Base-by-base conservation (phyloP, 495 filamentous ascomycete genomes). In the Cenococcum geophilum region DNA sequence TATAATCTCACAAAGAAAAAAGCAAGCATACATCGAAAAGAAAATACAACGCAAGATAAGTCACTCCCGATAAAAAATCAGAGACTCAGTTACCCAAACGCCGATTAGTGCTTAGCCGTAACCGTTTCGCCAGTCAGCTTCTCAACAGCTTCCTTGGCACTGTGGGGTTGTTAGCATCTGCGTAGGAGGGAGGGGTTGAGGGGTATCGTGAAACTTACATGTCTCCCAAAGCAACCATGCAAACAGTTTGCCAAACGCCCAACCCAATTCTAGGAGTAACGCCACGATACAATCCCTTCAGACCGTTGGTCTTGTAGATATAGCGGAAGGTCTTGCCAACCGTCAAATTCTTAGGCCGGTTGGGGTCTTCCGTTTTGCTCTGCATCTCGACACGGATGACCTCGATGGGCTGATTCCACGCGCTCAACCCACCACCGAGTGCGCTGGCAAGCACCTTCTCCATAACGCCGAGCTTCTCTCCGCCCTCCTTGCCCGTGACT, bases 321-420 rank as follows among this genome's bases (percentile, higher is more conserved):
- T 98, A 98, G 73, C 79, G 87, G 76, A 90, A 86, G 50, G 93
- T 87, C 77, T 88, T 96, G 60, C 85, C 89, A 55, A 98, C 95
- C 59, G 91, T 97, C 84, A 98, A 82, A 76, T 98, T 98, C 84
- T 95, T 95, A 57, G 93, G 93, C 25, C 93, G 89, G 78, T 97
- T 97, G 56, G 93, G 92, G 70, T 98, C 93, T 59, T 85, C 89
- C 62, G 88, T 97, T 85, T 96, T 97, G 79, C 88, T 92, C 83
- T 98, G 93, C 95, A 98, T 97, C 82, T 98, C 93, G 61, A 98
- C 93, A 67, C 93, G 89, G 74, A 98, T 96, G 72, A 98, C 93
- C 83, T 98, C 93, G 76, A 98, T 98, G 25, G 93, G 93, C 81
- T 98, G 93, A 77, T 98, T 98, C 93, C 93, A 98, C 61, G 93